A percentile compares a stretch with the other conserved stretches of the same genome.
These are phyloP conservation scores for Silene latifolia DNA, from an alignment of 148 eudicot genomes.

Conservation along the genomic window DNA sequence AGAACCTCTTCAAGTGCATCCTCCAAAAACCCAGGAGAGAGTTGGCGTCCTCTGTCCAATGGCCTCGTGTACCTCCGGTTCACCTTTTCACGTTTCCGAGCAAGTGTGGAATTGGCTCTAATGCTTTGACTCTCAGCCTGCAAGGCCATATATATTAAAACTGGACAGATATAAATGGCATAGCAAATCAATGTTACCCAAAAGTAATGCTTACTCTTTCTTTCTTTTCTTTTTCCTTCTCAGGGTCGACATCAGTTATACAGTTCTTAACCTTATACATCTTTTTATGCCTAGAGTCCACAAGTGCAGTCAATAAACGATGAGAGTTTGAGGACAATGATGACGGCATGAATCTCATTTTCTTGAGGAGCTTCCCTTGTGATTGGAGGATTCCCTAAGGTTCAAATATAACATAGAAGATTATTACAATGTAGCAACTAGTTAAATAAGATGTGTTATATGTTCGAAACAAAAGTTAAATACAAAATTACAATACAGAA, in stretches of 20 bases:
- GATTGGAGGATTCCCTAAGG: conserved; percentile 90
- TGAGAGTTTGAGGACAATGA: conserved; percentile 91
- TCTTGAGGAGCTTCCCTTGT: conserved; percentile 75
- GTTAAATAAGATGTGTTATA: neutral
- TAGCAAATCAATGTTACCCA: neutral
- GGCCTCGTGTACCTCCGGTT: conserved; percentile 72
- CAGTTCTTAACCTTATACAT: conserved; percentile 88
- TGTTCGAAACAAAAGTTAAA: neutral
- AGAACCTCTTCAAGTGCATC: conserved; percentile 85
- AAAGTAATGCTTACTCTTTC: conserved; percentile 51
- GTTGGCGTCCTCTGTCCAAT: conserved; percentile 79
- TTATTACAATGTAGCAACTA: neutral
- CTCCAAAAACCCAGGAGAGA: conserved; percentile 96
- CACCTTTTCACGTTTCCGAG: conserved; percentile 83
- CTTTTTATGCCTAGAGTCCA: conserved; percentile 92
- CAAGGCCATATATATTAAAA: conserved; percentile 19
- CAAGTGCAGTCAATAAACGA: conserved; percentile 85
- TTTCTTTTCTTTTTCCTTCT: conserved; percentile 93
- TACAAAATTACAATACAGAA: neutral
- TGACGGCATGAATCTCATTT: conserved; percentile 98
- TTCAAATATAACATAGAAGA: conserved; percentile 8
- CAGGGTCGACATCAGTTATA: conserved; percentile 94
- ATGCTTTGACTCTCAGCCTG: conserved; percentile 93
- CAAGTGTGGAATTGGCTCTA: conserved; percentile 71
- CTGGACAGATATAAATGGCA: conserved; percentile 6